phyloP scores from a whole-genome alignment of 805 yeast genomes.

The Cyberlindnera xylosilytica region DNA sequence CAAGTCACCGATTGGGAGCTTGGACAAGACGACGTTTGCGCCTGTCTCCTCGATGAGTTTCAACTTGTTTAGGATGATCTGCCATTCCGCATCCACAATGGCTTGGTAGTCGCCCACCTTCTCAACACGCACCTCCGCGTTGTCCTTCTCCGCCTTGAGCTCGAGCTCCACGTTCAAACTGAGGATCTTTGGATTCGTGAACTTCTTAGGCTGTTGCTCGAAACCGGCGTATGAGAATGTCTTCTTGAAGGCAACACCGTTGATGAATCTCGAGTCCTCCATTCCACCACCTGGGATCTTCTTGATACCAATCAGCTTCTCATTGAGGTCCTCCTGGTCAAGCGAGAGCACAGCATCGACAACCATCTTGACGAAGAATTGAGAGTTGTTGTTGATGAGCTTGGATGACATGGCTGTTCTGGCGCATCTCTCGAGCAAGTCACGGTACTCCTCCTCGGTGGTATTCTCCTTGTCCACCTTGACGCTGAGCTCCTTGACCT shows the following conservation, averaged over 20 bases:
- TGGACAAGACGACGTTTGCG: slow-evolving; percentile 88
- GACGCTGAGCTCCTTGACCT: slow-evolving; percentile 71
- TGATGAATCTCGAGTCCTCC: slow-evolving; percentile 85
- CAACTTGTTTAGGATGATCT: slow-evolving; percentile 81
- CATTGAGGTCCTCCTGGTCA: slow-evolving; percentile 84
- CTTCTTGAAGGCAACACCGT: slow-evolving; percentile 97
- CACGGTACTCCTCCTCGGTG: slow-evolving; percentile 54
- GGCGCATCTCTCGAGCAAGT: slow-evolving; percentile 86
- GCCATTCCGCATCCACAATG: slow-evolving; percentile 99
- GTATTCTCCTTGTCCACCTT: slow-evolving; percentile 54
- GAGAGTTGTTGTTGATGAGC: slow-evolving; percentile 81
- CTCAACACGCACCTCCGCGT: slow-evolving; percentile 96
- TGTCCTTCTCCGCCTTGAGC: slow-evolving; percentile 96
- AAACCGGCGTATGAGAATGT: slow-evolving; percentile 98
- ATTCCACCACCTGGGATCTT: slow-evolving; percentile 95
- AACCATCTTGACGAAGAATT: slow-evolving; percentile 91
- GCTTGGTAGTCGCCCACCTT: slow-evolving; percentile 92
- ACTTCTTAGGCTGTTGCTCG: slow-evolving; percentile 94
- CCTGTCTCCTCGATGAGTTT: slow-evolving; percentile 81
- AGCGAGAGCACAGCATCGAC: slow-evolving; percentile 91
- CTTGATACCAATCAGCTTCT: slow-evolving; percentile 87
- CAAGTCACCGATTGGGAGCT: slow-evolving; percentile 94
- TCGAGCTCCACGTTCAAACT: slow-evolving; percentile 90
- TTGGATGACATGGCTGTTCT: slow-evolving; percentile 97
- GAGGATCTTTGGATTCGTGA: slow-evolving; percentile 75